Evolutionary conservation across 768 basidiomycete species (phyloP).

Genomic region (Lentinula sp.): DNA sequence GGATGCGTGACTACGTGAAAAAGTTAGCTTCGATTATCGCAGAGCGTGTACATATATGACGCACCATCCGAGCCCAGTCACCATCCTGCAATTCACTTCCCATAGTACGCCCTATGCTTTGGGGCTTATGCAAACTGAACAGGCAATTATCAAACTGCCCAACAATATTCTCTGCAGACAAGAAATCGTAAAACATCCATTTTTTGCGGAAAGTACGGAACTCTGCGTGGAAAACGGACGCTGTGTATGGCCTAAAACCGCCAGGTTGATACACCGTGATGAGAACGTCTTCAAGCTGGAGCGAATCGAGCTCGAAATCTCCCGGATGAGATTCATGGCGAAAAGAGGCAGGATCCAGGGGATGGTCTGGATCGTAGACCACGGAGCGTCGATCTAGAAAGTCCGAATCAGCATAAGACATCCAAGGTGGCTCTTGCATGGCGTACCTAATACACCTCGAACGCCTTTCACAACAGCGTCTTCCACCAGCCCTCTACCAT

Average conservation of each 20-base stretch:
- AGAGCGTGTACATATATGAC: slow-evolving; percentile 11
- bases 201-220: slow-evolving; percentile 79
- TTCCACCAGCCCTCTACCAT: slow-evolving; percentile 89
- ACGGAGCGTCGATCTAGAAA: slow-evolving; percentile 75
- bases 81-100: slow-evolving; percentile 81
- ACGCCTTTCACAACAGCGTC: slow-evolving; percentile 93
- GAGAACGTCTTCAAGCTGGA: slow-evolving; percentile 89
- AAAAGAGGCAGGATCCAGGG: slow-evolving; percentile 74
- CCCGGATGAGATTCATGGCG: slow-evolving; percentile 69
- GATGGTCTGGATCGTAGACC: slow-evolving; percentile 78
- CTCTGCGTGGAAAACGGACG: slow-evolving; percentile 91
- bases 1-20: slow-evolving; percentile 71
- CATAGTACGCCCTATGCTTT: slow-evolving; percentile 88
- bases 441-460: slow-evolving; percentile 81
- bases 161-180: slow-evolving; percentile 91
- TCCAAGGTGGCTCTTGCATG: background rate
- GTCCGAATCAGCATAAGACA: background rate
- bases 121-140: slow-evolving; percentile 93
- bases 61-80: slow-evolving; percentile 85
- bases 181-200: slow-evolving; percentile 94
- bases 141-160: slow-evolving; percentile 98
- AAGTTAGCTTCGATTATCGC: background rate
- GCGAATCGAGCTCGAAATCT: slow-evolving; percentile 87
- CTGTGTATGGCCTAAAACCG: slow-evolving; percentile 85
- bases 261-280: slow-evolving; percentile 93